Conservation (phyloP, 495 filamentous ascomycete genomes). For the Neurospora sp. region DNA sequence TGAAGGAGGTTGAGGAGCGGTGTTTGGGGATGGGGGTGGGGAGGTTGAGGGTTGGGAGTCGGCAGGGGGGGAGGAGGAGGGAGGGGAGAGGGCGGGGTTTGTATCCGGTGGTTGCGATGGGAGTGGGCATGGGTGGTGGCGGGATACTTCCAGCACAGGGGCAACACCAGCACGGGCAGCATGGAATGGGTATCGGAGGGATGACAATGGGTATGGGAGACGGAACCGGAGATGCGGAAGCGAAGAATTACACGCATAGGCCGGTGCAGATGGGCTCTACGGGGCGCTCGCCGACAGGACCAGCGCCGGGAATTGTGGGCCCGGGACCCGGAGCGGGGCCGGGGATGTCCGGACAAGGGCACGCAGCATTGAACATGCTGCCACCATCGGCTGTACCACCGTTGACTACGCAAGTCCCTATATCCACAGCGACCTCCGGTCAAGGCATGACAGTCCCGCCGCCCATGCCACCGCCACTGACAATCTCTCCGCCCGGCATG, state of each 20-base stretch:
- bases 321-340: background rate
- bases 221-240: no score
- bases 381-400: background rate
- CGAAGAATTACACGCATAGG: background rate
- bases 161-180: no score
- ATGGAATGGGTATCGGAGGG: no score
- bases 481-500: no score
- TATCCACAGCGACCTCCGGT: background rate
- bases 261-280: background rate
- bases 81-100: slow-evolving; percentile 36
- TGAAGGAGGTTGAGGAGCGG: slow-evolving; percentile 60
- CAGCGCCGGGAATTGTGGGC: background rate
- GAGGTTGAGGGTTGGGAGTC: background rate
- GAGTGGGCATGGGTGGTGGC: no score
- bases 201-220: no score
- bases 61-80: background rate
- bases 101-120: slow-evolving; percentile 32
- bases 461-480: background rate
- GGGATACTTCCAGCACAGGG: no score
- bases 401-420: background rate
- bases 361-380: background rate
- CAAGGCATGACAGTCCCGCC: background rate
- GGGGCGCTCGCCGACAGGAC: background rate
- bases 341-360: background rate
- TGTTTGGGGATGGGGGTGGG: slow-evolving; percentile 18